These are phyloP conservation scores for Agroathelia rolfsii DNA, from an alignment of 1,284 basidiomycete species.

Conservation along the genomic window DNA sequence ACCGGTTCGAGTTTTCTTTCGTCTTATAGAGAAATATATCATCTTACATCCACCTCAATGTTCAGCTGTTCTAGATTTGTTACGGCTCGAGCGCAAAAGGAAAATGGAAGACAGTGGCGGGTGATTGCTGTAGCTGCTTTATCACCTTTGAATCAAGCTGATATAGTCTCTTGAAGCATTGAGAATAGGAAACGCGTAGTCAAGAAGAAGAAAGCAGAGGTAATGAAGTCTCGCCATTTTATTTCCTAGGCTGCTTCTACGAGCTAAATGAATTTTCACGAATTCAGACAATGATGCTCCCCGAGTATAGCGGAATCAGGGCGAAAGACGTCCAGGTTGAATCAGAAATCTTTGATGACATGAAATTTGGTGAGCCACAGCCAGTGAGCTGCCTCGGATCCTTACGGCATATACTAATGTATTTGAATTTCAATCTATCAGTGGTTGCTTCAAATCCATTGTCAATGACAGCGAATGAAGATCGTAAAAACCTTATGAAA, in stretches of 20 bases:
- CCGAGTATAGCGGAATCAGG: conserved; percentile 54
- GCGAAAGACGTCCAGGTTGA: conserved; percentile 48
- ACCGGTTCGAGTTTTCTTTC: conserved; percentile 33
- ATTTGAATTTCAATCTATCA: conserved; percentile 18
- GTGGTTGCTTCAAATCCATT: conserved; percentile 74
- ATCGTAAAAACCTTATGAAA: conserved; percentile 55
- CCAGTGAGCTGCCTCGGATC: neutral
- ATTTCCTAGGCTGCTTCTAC: conserved; percentile 1
- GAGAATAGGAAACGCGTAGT: conserved; percentile 23
- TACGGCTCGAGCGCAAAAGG: conserved; percentile 56
- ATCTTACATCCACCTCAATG: conserved; percentile 19
- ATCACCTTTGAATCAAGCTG: conserved; percentile 1
- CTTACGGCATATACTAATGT: neutral
- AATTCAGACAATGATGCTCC: conserved; percentile 46
- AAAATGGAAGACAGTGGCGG: conserved; percentile 52
- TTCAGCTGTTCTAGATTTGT: conserved; percentile 41
- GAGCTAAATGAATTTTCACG: conserved; percentile 6
- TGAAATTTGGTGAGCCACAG: conserved; percentile 66
- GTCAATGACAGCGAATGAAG: conserved; percentile 55
- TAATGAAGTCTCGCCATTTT: conserved; percentile 39
- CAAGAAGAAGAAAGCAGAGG: conserved; percentile 54
- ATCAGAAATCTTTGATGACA: conserved; percentile 58
- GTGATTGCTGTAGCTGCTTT: conserved; percentile 25
- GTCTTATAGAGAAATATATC: conserved; percentile 1
- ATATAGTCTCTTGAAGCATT: conserved; percentile 2